Evolutionary conservation across 2,329 filamentous ascomycete genomes (phyloP).

Genomic region (Ascochyta pisi): DNA sequence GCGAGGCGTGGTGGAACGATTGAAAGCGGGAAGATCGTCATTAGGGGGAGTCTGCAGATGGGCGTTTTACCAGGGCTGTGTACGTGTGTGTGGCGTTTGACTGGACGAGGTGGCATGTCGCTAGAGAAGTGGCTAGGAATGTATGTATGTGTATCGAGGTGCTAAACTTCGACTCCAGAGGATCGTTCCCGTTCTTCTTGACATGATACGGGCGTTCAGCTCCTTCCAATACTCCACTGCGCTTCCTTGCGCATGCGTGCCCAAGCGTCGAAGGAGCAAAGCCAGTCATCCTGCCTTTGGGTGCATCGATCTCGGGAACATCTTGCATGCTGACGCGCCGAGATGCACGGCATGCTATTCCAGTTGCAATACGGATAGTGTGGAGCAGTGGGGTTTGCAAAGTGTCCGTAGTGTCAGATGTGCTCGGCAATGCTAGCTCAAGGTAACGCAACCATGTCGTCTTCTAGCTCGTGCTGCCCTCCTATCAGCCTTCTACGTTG

Average conservation of each 20-base stretch:
- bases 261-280: constrained; percentile 4
- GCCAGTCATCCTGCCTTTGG: constrained; percentile 7
- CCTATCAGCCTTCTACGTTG: constrained; percentile 17
- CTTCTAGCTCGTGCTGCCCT: constrained; percentile 18
- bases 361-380: constrained; percentile 3
- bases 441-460: constrained; percentile 9
- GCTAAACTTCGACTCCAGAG: constrained; percentile 1
- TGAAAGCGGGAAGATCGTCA: constrained; percentile 13
- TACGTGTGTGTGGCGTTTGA: neutral
- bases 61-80: neutral
- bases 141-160: neutral
- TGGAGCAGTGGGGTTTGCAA: constrained; percentile 7
- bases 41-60: constrained; percentile 8
- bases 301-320: constrained; percentile 19
- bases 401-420: constrained; percentile 7
- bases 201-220: neutral
- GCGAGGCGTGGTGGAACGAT: constrained; percentile 3
- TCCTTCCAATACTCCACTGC: constrained; percentile 4
- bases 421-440: constrained; percentile 11
- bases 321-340: constrained; percentile 12
- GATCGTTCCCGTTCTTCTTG: neutral
- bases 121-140: constrained; percentile 5
- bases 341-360: constrained; percentile 16
- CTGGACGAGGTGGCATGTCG: neutral
- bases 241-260: constrained; percentile 1